These are phyloP conservation scores for Candida pseudofarinosa DNA, from an alignment of 805 yeast genomes.

Conservation along the genomic window DNA sequence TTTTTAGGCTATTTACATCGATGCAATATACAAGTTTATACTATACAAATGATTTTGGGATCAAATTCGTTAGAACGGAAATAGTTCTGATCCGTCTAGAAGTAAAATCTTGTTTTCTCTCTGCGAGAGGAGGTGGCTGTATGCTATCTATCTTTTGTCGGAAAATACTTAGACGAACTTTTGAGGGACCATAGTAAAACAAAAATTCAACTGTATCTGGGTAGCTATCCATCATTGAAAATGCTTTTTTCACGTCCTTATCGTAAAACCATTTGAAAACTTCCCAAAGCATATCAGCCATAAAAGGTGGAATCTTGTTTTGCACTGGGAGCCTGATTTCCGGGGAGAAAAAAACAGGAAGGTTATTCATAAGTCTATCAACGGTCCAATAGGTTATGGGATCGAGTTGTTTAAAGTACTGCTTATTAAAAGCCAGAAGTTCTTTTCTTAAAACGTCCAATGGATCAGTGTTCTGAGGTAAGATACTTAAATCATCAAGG, in stretches of 20 bases:
- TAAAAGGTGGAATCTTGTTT: slow-evolving; percentile 18
- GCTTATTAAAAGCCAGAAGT: slow-evolving; percentile 4
- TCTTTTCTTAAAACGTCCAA: slow-evolving; percentile 8
- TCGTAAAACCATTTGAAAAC: slow-evolving; percentile 14
- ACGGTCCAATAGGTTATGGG: slow-evolving; percentile 6
- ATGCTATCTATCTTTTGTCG: slow-evolving; percentile 19
- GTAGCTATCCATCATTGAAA: slow-evolving; percentile 27
- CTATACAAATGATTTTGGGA: background rate
- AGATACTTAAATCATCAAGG: slow-evolving; percentile 9
- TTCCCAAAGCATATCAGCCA: slow-evolving; percentile 14
- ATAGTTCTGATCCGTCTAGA: slow-evolving; percentile 23
- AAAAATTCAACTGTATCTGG: slow-evolving; percentile 32
- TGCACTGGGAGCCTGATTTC: slow-evolving; percentile 20
- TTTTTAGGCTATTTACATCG: background rate
- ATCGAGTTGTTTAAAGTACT: background rate
- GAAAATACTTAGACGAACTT: slow-evolving; percentile 17
- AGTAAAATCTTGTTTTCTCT: slow-evolving; percentile 14
- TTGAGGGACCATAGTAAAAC: slow-evolving; percentile 15
- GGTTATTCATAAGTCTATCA: slow-evolving; percentile 14
- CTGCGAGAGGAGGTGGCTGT: slow-evolving; percentile 13
- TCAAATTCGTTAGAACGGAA: slow-evolving; percentile 15
- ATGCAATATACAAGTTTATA: background rate
- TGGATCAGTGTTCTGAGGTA: slow-evolving; percentile 11
- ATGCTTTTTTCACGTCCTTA: slow-evolving; percentile 17
- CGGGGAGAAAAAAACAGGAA: slow-evolving; percentile 29